Percentiles rank a stretch among this genome's conserved stretches.
phyloP scores from a whole-genome alignment of 1,284 basidiomycete species.

The Microstroma glucosiphilum region DNA sequence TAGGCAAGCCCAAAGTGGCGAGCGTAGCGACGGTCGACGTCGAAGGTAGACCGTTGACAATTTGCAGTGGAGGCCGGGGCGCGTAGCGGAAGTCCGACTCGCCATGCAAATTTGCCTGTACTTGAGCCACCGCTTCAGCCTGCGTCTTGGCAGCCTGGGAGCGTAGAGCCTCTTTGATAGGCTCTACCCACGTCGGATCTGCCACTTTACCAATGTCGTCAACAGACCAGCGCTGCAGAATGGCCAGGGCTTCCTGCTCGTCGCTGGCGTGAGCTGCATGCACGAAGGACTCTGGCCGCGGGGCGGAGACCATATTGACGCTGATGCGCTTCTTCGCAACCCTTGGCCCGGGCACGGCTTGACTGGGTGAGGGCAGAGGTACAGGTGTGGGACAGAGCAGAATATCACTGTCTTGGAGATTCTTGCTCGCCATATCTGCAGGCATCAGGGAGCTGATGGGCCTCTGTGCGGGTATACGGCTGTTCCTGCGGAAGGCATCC shows the following conservation, averaged over 20 bases:
- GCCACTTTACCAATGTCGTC: conserved; percentile 76
- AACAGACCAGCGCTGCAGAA: conserved; percentile 80
- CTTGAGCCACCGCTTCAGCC: conserved; percentile 73
- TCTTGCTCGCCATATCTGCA: conserved; percentile 7
- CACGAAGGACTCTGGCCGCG: conserved; percentile 32
- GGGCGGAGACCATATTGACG: conserved; percentile 40
- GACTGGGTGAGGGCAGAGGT: conserved; percentile 4
- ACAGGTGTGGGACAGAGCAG: too few species aligned
- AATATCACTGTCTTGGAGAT: neutral
- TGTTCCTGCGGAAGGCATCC: conserved; percentile 19
- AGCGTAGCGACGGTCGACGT: neutral
- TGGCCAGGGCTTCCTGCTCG: conserved; percentile 79
- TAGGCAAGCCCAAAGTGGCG: neutral
- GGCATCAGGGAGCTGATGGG: conserved; percentile 5
- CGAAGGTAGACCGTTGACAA: conserved; percentile 37
- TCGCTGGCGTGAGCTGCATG: conserved; percentile 91
- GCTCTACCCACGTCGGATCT: conserved; percentile 65
- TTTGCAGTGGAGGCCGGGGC: conserved; percentile 29
- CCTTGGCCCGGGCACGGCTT: conserved; percentile 14
- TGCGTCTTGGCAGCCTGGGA: conserved; percentile 61
- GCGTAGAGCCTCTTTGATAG: conserved; percentile 76
- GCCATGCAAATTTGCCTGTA: conserved; percentile 51
- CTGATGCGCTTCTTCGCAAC: conserved; percentile 44
- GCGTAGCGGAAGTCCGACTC: conserved; percentile 55
- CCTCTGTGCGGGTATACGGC: neutral